Conservation (phyloP, 352 stramenopile species). For the Phytophthora brassicae region DNA sequence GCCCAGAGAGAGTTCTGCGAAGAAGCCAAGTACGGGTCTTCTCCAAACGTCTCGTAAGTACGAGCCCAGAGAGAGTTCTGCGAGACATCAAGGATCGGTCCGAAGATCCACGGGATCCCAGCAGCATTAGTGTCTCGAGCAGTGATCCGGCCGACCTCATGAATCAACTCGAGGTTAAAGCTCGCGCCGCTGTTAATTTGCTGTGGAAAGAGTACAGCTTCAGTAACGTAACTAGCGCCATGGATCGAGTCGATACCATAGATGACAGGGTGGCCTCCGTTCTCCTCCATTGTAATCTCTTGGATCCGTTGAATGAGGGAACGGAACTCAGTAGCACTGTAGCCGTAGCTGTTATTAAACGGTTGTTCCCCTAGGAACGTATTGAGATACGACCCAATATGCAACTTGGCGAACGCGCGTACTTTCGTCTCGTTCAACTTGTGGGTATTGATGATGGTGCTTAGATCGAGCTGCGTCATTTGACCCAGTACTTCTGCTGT, state of each 20-base stretch:
- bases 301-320: constrained; percentile 70
- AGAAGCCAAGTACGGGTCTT: constrained; percentile 86
- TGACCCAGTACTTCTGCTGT: constrained; percentile 60
- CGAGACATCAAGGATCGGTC: constrained; percentile 78
- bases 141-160: constrained; percentile 58
- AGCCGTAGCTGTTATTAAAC: constrained; percentile 35
- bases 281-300: constrained; percentile 51
- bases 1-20: constrained; percentile 82
- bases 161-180: constrained; percentile 79
- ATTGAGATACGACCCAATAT: constrained; percentile 89
- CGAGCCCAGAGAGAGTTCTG: constrained; percentile 83
- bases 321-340: constrained; percentile 67
- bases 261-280: constrained; percentile 43
- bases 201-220: constrained; percentile 79
- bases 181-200: constrained; percentile 86
- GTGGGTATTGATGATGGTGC: constrained; percentile 30
- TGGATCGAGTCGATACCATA: constrained; percentile 91
- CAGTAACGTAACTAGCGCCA: constrained; percentile 83
- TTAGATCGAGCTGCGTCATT: constrained; percentile 88
- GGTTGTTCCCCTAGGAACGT: constrained; percentile 49
- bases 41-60: constrained; percentile 92
- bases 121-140: constrained; percentile 80
- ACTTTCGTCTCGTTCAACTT: constrained; percentile 58
- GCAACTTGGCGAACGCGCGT: constrained; percentile 54
- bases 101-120: constrained; percentile 89